phyloP scores from a whole-genome alignment of 75 land plant genomes.

The Picea glauca region DNA sequence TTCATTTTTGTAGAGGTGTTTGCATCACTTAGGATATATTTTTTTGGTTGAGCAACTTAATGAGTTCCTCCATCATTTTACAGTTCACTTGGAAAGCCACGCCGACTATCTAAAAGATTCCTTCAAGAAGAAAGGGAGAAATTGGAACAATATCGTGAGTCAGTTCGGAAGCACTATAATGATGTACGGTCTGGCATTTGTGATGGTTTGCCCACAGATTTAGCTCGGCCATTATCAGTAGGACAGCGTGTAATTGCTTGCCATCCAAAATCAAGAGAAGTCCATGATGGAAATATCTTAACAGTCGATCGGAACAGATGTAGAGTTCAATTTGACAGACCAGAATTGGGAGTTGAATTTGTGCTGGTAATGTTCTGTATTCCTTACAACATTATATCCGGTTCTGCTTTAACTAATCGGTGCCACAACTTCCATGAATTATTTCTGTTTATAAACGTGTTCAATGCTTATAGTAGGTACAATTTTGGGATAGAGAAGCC shows the following conservation, averaged over 20 bases:
- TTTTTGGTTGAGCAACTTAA: background rate
- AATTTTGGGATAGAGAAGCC: no score
- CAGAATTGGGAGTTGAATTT: constrained; percentile 49
- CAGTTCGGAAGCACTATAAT: constrained; percentile 37
- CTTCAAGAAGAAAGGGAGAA: constrained; percentile 46
- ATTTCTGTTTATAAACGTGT: no score
- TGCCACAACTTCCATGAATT: no score
- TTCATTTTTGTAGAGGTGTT: background rate
- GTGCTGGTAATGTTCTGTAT: constrained; percentile 20
- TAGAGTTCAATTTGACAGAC: constrained; percentile 46
- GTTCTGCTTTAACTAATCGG: no score
- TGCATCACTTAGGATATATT: background rate
- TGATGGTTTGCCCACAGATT: constrained; percentile 39
- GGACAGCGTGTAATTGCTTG: constrained; percentile 51
- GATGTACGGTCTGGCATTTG: constrained; percentile 30
- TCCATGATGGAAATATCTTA: constrained; percentile 43
- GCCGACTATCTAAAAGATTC: constrained; percentile 39
- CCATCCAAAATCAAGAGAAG: constrained; percentile 41
- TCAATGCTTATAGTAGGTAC: no score
- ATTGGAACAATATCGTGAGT: constrained; percentile 33
- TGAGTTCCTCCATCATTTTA: background rate
- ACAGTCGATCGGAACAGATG: constrained; percentile 41
- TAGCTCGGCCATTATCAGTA: constrained; percentile 45
- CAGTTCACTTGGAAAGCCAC: constrained; percentile 54
- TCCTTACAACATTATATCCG: no score